Evolutionary conservation across 495 filamentous ascomycete genomes (phyloP), one percentile per base, ranked within the genome.

Genomic region (Xylaria bambusicola): DNA sequence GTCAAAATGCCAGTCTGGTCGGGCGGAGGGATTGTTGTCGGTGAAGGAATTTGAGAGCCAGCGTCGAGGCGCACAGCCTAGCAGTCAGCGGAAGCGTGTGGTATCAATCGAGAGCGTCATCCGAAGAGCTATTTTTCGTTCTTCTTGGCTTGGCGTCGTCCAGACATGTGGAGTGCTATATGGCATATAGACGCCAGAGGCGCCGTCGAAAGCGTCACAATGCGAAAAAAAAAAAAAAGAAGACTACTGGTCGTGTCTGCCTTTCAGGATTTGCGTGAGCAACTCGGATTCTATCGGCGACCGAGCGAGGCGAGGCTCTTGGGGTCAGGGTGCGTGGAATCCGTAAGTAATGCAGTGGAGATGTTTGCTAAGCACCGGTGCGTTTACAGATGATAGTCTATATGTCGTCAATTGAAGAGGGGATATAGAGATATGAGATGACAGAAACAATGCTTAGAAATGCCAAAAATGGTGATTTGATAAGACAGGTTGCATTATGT

Each of bases 1-100:
- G 42, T 57, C 17, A 48, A 18, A 26, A 31, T 26, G 31, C 52
- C 13, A 27, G 46, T 59, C 66, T 38, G 59, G 20, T 54, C 62
- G 48, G 47, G 48, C 18, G 23, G 36, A 41, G 58, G 12, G n/a
- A n/a, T n/a, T 2, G 36, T 31, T 24, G 23, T 38, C 51, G 35
- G 18, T 21, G 41, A 33, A 48, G 18, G 18, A n/a, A n/a, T n/a
- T n/a, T 40, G 56, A 59, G 56, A 53, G 66, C 66, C 66, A 66
- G 68, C 63, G 62, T 66, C 63, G 23, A 51, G 52, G 56, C 68
- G 62, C 66, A 47, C 38, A 41, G 66, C 65, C 68, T 24, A 51
- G 35, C 35, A 58, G 66, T 66, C 48, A 68, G 52, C 42, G 50
- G 50, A 49, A 31, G 57, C 47, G 54, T 52, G 56, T 26, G 18